phyloP scores from a whole-genome alignment of 352 stramenopile genomes.

The Pythium aristosporum region DNA sequence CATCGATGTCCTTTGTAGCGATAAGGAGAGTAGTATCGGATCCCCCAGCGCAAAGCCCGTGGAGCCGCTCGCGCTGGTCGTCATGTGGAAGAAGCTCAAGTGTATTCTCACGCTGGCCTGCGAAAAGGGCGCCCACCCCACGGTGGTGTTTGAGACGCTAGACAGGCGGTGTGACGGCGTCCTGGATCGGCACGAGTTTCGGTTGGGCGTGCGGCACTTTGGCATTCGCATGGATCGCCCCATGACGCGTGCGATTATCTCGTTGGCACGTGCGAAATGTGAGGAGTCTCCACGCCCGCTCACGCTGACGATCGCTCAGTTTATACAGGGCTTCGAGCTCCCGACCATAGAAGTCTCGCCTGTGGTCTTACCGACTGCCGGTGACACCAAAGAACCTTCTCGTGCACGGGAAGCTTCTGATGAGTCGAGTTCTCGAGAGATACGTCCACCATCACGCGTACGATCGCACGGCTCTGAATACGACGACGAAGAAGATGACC shows the following conservation, averaged over 20 bases:
- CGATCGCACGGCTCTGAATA: not conserved
- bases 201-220: slow-evolving; percentile 44
- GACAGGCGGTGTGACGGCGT: slow-evolving; percentile 50
- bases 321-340: slow-evolving; percentile 58
- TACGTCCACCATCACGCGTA: not conserved
- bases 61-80: slow-evolving; percentile 30
- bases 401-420: not conserved
- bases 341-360: not conserved
- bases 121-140: slow-evolving; percentile 13
- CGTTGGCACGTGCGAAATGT: slow-evolving; percentile 51
- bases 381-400: not conserved
- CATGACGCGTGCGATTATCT: slow-evolving; percentile 69
- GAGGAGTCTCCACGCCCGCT: slow-evolving; percentile 38
- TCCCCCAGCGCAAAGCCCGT: slow-evolving; percentile 23
- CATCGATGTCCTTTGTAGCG: not conserved
- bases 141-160: slow-evolving; percentile 42
- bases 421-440: not conserved
- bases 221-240: slow-evolving; percentile 57
- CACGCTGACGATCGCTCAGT: slow-evolving; percentile 45
- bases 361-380: not conserved
- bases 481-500: slow-evolving; percentile 6
- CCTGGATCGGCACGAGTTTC: slow-evolving; percentile 65
- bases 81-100: slow-evolving; percentile 50
- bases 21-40: not conserved
- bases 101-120: slow-evolving; percentile 42